These are phyloP conservation scores for Mycena crocata DNA, from an alignment of 768 basidiomycete species.

Conservation along the genomic window DNA sequence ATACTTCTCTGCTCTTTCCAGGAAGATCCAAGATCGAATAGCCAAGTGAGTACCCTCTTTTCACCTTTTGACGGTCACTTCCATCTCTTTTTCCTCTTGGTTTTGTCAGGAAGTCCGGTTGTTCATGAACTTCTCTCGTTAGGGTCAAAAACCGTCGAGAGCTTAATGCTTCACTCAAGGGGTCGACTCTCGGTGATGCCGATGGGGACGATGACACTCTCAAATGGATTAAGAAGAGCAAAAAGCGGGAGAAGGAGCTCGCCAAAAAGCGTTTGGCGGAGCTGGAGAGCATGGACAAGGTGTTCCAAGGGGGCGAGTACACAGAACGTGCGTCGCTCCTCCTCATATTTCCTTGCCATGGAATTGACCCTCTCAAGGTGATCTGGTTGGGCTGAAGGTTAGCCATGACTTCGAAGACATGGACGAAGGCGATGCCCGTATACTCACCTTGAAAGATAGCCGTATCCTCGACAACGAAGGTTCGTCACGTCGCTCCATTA, in stretches of 20 bases:
- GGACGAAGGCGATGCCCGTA: constrained; percentile 93
- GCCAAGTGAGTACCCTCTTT: constrained; percentile 83
- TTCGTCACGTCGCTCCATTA: constrained; percentile 41
- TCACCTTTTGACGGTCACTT: constrained; percentile 52
- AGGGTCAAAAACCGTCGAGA: constrained; percentile 96
- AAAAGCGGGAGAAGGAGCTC: constrained; percentile 91
- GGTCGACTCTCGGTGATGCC: constrained; percentile 90
- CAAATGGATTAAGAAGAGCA: constrained; percentile 92
- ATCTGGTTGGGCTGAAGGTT: constrained; percentile 94
- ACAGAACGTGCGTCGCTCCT: constrained; percentile 78
- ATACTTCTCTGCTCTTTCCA: constrained; percentile 46
- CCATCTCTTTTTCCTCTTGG: constrained; percentile 57
- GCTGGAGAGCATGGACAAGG: constrained; percentile 86
- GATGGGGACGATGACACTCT: constrained; percentile 84
- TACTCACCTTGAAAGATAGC: constrained; percentile 97
- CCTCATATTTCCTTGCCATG: background rate
- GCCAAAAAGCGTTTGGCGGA: constrained; percentile 86
- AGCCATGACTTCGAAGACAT: constrained; percentile 93
- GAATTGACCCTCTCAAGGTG: constrained; percentile 62
- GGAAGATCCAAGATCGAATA: constrained; percentile 80
- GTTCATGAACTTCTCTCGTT: constrained; percentile 61
- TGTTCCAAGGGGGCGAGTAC: constrained; percentile 78
- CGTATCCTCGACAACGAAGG: constrained; percentile 97
- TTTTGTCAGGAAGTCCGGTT: constrained; percentile 49
- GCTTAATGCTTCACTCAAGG: constrained; percentile 91